Percentiles rank a stretch among this genome's conserved stretches.
These are phyloP conservation scores for Gnetum montanum DNA, from an alignment of 75 land plant genomes.

Conservation along the genomic window DNA sequence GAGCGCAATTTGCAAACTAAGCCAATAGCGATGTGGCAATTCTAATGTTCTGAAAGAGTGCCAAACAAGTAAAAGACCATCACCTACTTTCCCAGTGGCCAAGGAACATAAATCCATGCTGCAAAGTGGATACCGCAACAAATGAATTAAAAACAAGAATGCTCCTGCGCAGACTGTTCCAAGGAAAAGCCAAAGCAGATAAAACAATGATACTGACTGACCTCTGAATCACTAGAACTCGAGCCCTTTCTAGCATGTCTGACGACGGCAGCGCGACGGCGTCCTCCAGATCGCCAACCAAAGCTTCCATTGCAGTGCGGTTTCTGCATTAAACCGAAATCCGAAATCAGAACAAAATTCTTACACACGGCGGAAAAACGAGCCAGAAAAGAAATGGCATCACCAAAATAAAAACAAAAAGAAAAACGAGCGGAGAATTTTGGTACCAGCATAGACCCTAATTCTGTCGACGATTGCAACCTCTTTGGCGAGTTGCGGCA, in stretches of 20 bases:
- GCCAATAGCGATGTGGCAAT: no score
- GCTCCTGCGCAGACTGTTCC: no score
- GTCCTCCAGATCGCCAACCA: constrained; percentile 95
- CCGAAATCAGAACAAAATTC: background rate
- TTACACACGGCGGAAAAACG: background rate
- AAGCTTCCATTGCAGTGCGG: constrained; percentile 62
- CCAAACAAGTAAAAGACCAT: no score
- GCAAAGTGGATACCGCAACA: background rate
- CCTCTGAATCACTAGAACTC: constrained; percentile 21
- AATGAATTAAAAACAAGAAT: no score
- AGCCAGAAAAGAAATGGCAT: background rate
- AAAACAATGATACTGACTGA: no score
- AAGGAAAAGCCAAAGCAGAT: no score
- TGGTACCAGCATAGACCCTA: no score
- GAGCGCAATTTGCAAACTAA: no score
- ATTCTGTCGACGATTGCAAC: no score
- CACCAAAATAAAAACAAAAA: background rate
- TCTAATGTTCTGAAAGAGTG: no score
- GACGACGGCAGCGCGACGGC: constrained; percentile 65
- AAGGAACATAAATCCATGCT: background rate
- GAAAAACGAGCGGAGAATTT: no score
- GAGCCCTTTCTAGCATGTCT: constrained; percentile 39
- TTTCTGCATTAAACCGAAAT: constrained; percentile 56
- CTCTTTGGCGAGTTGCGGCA: no score
- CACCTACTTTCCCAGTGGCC: constrained; percentile 23